A percentile compares a stretch with the other conserved stretches of the same genome.
phyloP scores from a whole-genome alignment of 192 early-diverging fungal species.

The Blastocladiella britannica region DNA sequence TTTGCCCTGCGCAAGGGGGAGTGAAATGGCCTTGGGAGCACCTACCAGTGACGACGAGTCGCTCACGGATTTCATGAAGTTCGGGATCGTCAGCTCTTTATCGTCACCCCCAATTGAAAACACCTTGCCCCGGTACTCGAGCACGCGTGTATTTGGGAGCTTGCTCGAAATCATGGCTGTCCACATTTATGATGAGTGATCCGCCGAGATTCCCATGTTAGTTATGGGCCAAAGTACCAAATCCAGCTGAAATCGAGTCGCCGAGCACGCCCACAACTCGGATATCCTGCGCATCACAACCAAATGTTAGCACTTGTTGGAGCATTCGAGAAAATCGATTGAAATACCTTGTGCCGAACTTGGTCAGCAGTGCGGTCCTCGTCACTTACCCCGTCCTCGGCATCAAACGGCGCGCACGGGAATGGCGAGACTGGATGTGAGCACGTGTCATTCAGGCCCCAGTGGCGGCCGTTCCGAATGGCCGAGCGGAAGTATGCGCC shows the following conservation, averaged over 20 bases:
- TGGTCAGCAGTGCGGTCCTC: background rate
- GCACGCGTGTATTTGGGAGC: constrained; percentile 9
- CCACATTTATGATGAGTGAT: no score
- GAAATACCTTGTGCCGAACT: background rate
- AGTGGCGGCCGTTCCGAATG: no score
- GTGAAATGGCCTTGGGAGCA: background rate
- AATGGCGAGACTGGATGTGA: background rate
- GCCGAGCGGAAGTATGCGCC: no score
- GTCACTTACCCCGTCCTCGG: background rate
- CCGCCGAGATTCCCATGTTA: no score
- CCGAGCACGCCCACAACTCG: constrained; percentile 24
- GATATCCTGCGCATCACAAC: no score
- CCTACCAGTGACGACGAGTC: background rate
- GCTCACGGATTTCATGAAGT: constrained; percentile 11
- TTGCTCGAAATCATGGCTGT: background rate
- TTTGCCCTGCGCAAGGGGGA: constrained; percentile 17
- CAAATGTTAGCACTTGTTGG: no score
- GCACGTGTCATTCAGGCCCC: background rate
- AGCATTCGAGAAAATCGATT: no score
- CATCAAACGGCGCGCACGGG: background rate
- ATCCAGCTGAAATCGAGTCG: constrained; percentile 32
- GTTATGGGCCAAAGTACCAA: constrained; percentile 27
- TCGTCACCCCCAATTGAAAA: constrained; percentile 25
- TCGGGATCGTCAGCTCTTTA: constrained; percentile 23
- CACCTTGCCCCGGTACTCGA: constrained; percentile 29